Percentiles rank a stretch among this genome's conserved stretches.
Evolutionary conservation across 2,329 filamentous ascomycete genomes (phyloP).

Genomic region (Aspergillus latus): DNA sequence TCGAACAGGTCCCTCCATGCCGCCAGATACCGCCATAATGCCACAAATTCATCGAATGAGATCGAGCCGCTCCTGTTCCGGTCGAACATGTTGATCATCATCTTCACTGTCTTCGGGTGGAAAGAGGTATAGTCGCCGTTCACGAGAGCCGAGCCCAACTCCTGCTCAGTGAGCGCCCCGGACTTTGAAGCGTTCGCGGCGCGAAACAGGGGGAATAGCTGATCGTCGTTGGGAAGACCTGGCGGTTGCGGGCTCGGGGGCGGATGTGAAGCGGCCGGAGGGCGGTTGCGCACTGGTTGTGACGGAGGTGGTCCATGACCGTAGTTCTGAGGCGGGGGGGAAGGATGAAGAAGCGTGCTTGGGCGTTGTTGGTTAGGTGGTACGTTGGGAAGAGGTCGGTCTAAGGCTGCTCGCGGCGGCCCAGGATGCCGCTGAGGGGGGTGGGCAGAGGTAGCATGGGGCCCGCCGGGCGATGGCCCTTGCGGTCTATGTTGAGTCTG

Average conservation of each 20-base stretch:
- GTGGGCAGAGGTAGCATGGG: conserved; percentile 22
- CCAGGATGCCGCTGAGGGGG: conserved; percentile 21
- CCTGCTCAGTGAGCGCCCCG: conserved; percentile 79
- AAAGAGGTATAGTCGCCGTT: conserved; percentile 97
- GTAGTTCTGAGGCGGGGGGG: conserved; percentile 48
- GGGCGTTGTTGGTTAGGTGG: conserved; percentile 29
- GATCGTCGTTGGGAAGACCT: conserved; percentile 52
- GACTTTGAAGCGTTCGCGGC: conserved; percentile 79
- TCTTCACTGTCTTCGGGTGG: conserved; percentile 87
- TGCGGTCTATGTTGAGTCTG: conserved; percentile 32
- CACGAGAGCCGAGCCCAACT: conserved; percentile 85
- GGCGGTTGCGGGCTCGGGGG: conserved; percentile 63
- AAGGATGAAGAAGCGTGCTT: conserved; percentile 41
- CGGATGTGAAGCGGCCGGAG: conserved; percentile 60
- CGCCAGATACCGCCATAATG: conserved; percentile 91
- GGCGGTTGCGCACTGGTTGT: conserved; percentile 55
- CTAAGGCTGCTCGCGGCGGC: conserved; percentile 21
- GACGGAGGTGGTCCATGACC: conserved; percentile 52
- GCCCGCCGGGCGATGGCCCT: conserved; percentile 23
- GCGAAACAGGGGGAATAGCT: conserved; percentile 79
- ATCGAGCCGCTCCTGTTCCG: conserved; percentile 85
- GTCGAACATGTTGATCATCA: conserved; percentile 99
- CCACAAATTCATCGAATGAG: conserved; percentile 94
- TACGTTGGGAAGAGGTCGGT: conserved; percentile 21
- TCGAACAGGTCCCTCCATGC: conserved; percentile 95